A percentile compares a stretch with the other conserved stretches of the same genome.
These are phyloP conservation scores for Dicorynia guianensis DNA, from an alignment of 306 rosid genomes.

Conservation along the genomic window DNA sequence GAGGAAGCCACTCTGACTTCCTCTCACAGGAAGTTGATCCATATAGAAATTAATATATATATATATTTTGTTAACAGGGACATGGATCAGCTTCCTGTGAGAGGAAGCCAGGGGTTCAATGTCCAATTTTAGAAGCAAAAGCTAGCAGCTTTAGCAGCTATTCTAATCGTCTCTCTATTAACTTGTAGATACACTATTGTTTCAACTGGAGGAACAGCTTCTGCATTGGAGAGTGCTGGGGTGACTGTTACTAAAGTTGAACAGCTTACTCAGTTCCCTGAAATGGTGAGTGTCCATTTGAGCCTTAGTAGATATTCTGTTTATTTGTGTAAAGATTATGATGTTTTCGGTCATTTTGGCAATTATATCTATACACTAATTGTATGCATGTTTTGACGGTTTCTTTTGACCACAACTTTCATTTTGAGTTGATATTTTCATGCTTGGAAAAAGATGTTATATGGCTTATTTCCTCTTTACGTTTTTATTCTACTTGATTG, in stretches of 20 bases:
- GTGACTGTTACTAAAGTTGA: slow-evolving; percentile 88
- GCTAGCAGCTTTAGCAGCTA: slow-evolving; percentile 19
- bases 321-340: neutral
- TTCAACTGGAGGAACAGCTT: slow-evolving; percentile 96
- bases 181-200: slow-evolving; percentile 76
- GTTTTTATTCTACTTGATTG: neutral
- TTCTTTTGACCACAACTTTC: neutral
- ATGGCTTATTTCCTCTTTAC: neutral
- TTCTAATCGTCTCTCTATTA: slow-evolving; percentile 20
- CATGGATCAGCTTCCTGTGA: too few species aligned
- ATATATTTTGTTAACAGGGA: too few species aligned
- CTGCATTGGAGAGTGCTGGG: slow-evolving; percentile 82
- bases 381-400: neutral
- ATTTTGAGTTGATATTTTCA: slow-evolving; percentile 17
- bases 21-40: too few species aligned
- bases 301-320: neutral
- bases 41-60: too few species aligned
- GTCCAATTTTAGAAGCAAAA: too few species aligned
- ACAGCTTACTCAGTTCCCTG: slow-evolving; percentile 85
- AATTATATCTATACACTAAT: neutral
- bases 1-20: too few species aligned
- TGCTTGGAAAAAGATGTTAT: neutral
- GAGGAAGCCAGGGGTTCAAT: too few species aligned
- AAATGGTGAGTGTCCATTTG: slow-evolving; percentile 68
- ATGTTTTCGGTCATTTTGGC: neutral